Evolutionary conservation across 2,329 filamentous ascomycete genomes (phyloP).

Genomic region (Gnomoniopsis smithogilvyi): DNA sequence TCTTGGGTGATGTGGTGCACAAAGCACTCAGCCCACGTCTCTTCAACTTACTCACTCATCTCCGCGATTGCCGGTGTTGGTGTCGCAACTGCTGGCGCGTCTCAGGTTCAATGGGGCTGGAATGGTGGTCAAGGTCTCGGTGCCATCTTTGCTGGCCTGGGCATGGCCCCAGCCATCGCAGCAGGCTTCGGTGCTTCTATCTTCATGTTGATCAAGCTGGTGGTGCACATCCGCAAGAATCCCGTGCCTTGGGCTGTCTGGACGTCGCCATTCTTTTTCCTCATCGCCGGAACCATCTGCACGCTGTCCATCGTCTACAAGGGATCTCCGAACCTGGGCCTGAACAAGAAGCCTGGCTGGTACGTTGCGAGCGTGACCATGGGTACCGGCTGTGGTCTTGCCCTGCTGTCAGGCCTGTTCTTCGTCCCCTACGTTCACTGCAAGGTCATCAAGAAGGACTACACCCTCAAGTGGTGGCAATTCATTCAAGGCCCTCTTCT

Average conservation of each 20-base stretch:
- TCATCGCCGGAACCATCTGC: constrained; percentile 70
- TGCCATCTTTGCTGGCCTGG: constrained; percentile 68
- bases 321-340: constrained; percentile 65
- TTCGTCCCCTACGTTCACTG: constrained; percentile 70
- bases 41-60: constrained; percentile 69
- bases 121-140: constrained; percentile 65
- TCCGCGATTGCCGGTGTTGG: constrained; percentile 67
- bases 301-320: constrained; percentile 79
- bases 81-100: constrained; percentile 62
- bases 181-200: constrained; percentile 41
- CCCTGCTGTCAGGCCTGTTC: constrained; percentile 60
- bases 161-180: constrained; percentile 68
- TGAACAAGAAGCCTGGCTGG: constrained; percentile 64
- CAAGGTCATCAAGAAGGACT: constrained; percentile 66
- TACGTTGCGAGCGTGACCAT: constrained; percentile 66
- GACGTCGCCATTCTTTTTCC: constrained; percentile 73
- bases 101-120: constrained; percentile 66
- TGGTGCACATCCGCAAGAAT: constrained; percentile 70
- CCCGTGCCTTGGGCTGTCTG: constrained; percentile 71
- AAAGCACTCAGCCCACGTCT: constrained; percentile 68
- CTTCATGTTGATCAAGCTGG: constrained; percentile 33
- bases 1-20: constrained; percentile 82
- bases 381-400: constrained; percentile 59
- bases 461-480: constrained; percentile 61
- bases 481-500: constrained; percentile 62